Evolutionary conservation across 2,329 filamentous ascomycete genomes (phyloP).

Genomic region (Fusarium sororula): DNA sequence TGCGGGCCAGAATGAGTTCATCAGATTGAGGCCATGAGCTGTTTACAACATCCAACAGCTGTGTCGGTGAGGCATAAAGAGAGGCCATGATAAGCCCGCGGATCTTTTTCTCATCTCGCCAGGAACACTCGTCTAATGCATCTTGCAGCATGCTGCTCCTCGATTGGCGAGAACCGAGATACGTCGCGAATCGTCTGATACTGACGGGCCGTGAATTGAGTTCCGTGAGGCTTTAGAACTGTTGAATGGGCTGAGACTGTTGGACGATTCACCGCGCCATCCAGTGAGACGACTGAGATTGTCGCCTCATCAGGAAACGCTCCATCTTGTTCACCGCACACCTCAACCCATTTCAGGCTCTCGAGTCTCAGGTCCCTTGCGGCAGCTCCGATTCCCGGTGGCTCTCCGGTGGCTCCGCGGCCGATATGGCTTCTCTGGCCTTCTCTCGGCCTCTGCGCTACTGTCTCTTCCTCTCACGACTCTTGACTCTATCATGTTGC

Average conservation of each 20-base stretch:
- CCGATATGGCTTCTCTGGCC: slow-evolving; percentile 34
- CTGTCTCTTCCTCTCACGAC: slow-evolving; percentile 33
- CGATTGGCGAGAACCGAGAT: slow-evolving; percentile 35
- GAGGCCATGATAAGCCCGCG: slow-evolving; percentile 30
- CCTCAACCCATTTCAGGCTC: slow-evolving; percentile 32
- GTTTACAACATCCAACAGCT: slow-evolving; percentile 36
- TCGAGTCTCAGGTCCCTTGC: slow-evolving; percentile 3
- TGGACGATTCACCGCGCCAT: slow-evolving; percentile 29
- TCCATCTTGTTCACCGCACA: slow-evolving; percentile 38
- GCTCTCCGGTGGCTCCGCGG: slow-evolving; percentile 38
- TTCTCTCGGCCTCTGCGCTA: slow-evolving; percentile 35
- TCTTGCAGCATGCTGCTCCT: slow-evolving; percentile 32
- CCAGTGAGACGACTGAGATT: slow-evolving; percentile 25
- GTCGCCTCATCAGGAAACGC: slow-evolving; percentile 14
- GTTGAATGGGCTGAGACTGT: slow-evolving; percentile 35
- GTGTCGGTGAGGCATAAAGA: slow-evolving; percentile 38
- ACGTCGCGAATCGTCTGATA: slow-evolving; percentile 19
- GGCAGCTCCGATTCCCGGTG: slow-evolving; percentile 31
- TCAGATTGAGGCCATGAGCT: slow-evolving; percentile 35
- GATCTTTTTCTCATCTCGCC: slow-evolving; percentile 25
- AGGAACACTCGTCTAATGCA: slow-evolving; percentile 22
- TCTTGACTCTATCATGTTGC: slow-evolving; percentile 20
- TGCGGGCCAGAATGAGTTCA: slow-evolving; percentile 39
- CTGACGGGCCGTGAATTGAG: slow-evolving; percentile 11
- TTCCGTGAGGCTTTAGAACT: slow-evolving; percentile 14